Evolutionary conservation across 2,329 filamentous ascomycete genomes (phyloP).

Genomic region (Claviceps pusilla): DNA sequence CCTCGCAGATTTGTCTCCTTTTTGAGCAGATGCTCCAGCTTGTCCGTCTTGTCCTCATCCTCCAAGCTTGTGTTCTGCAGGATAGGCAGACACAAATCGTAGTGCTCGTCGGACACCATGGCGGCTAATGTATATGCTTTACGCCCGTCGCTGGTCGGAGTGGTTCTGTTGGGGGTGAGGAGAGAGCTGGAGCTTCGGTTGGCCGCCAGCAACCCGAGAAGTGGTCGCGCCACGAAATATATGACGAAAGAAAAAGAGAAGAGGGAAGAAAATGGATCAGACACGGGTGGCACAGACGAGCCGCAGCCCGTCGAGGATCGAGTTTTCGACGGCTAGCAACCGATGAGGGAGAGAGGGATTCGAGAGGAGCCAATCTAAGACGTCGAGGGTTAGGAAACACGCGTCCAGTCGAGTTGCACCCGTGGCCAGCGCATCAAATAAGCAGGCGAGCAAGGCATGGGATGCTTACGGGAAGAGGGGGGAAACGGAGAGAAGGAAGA

Average conservation of each 20-base stretch:
- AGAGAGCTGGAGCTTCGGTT: not conserved
- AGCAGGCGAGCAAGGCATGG: not conserved
- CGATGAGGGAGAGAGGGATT: not conserved
- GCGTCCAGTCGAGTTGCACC: not conserved
- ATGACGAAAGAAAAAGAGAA: too few species aligned
- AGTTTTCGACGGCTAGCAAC: not conserved
- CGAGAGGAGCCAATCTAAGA: not conserved
- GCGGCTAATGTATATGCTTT: slow-evolving; percentile 11
- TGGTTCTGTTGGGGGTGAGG: not conserved
- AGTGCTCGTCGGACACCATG: slow-evolving; percentile 88
- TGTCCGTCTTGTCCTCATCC: slow-evolving; percentile 92
- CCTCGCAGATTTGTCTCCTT: slow-evolving; percentile 64
- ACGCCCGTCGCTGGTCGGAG: not conserved
- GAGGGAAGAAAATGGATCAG: not conserved
- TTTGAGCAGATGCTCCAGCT: slow-evolving; percentile 70
- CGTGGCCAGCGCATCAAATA: not conserved
- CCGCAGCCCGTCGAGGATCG: not conserved
- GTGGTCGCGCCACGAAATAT: not conserved
- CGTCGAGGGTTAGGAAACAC: not conserved
- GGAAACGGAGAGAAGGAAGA: not conserved
- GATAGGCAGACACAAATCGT: slow-evolving; percentile 79
- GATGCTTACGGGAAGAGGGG: not conserved
- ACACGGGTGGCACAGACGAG: not conserved
- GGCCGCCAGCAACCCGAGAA: not conserved
- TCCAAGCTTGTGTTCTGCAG: slow-evolving; percentile 69